A percentile compares a stretch with the other conserved stretches of the same genome.
These are phyloP conservation scores for Fusarium tjaetaba DNA, from an alignment of 2,329 filamentous ascomycete species.

Conservation along the genomic window DNA sequence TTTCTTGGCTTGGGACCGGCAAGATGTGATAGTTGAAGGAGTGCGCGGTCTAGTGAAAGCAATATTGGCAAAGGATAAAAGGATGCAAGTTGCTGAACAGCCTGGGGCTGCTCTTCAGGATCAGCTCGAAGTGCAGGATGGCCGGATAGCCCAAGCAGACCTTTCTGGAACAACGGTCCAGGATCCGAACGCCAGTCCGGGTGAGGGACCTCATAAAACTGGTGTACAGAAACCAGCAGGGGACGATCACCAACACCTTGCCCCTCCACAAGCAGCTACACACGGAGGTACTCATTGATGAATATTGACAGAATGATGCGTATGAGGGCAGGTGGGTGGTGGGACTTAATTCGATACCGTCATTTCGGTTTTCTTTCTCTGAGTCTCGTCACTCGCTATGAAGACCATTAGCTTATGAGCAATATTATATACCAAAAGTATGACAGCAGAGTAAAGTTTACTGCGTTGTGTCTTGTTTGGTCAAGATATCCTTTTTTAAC, in stretches of 20 bases:
- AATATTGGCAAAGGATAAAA: conserved; percentile 51
- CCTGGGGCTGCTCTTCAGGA: conserved; percentile 46
- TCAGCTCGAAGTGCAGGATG: conserved; percentile 46
- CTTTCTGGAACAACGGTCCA: conserved; percentile 44
- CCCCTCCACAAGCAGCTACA: conserved; percentile 10
- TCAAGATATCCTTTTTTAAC: background rate
- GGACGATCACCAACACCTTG: conserved; percentile 20
- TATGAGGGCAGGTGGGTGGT: background rate
- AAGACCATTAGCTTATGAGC: background rate
- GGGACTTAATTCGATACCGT: conserved; percentile 25
- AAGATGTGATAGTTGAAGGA: conserved; percentile 57
- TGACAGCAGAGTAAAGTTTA: background rate
- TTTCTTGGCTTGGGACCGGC: conserved; percentile 60
- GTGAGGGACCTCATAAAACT: conserved; percentile 11
- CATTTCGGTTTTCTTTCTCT: background rate
- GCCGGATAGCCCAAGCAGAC: conserved; percentile 33
- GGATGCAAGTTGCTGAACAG: conserved; percentile 46
- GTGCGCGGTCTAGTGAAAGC: conserved; percentile 53
- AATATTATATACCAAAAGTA: background rate
- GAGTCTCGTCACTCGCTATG: conserved; percentile 6
- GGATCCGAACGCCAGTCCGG: conserved; percentile 17
- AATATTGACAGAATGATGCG: background rate
- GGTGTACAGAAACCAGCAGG: conserved; percentile 9
- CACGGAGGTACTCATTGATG: conserved; percentile 12
- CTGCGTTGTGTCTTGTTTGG: background rate